Conservation (phyloP, 2,329 filamentous ascomycete species). For the Neofusicoccum parvum region DNA sequence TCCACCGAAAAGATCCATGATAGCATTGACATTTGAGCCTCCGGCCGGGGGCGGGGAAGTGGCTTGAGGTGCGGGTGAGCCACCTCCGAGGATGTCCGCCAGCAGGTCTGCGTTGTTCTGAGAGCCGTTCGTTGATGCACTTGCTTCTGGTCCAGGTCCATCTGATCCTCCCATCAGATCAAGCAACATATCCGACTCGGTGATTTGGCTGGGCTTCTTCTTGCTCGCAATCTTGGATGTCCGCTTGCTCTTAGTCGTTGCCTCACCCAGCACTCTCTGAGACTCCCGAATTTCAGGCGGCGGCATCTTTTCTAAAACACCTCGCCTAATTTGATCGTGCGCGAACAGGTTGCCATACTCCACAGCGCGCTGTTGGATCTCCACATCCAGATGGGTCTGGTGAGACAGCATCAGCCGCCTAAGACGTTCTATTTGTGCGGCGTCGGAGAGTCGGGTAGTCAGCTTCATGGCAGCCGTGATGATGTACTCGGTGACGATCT, state of each 20-base stretch:
- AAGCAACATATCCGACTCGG: conserved; percentile 86
- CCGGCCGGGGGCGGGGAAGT: conserved; percentile 38
- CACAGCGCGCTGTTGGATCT: conserved; percentile 93
- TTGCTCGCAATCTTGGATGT: conserved; percentile 65
- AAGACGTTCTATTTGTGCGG: conserved; percentile 83
- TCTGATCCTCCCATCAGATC: conserved; percentile 88
- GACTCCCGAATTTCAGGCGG: conserved; percentile 96
- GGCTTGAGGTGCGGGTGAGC: conserved; percentile 51
- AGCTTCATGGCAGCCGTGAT: conserved; percentile 94
- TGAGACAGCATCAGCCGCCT: conserved; percentile 75
- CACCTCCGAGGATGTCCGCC: conserved; percentile 85
- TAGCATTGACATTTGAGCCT: conserved; percentile 56
- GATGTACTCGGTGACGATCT: conserved; percentile 93
- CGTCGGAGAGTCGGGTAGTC: conserved; percentile 81
- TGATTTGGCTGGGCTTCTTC: conserved; percentile 75
- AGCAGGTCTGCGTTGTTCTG: conserved; percentile 83
- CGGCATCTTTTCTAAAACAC: conserved; percentile 97
- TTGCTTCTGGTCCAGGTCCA: conserved; percentile 60
- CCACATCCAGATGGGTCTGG: conserved; percentile 86
- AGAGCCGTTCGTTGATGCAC: conserved; percentile 57
- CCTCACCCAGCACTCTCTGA: conserved; percentile 84
- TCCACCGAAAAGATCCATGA: conserved; percentile 84
- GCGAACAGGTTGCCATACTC: conserved; percentile 95
- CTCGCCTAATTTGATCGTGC: conserved; percentile 81
- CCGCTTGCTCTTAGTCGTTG: conserved; percentile 53